Conservation (phyloP, 371 early-diverging fungal genomes). For the Rhizopus delemar region DNA sequence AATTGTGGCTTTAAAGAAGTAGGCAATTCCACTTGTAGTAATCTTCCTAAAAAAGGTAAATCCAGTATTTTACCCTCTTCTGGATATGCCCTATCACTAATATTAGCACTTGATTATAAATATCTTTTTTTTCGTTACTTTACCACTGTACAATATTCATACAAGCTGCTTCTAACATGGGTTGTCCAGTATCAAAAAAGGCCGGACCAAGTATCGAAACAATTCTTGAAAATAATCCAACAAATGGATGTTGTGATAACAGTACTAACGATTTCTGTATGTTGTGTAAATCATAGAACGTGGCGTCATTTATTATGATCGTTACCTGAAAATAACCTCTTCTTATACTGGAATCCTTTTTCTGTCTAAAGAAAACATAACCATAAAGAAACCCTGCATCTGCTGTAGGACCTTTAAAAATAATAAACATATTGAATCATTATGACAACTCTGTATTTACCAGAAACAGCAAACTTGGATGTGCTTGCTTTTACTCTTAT, state of each 20-base stretch:
- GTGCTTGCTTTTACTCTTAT: constrained; percentile 80
- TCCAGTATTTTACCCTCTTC: constrained; percentile 48
- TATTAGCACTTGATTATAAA: constrained; percentile 1
- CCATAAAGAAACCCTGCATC: constrained; percentile 84
- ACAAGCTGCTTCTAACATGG: constrained; percentile 80
- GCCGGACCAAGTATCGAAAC: constrained; percentile 76
- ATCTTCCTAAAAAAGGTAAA: constrained; percentile 75
- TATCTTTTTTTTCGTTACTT: too few relatives aligned
- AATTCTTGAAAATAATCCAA: constrained; percentile 82
- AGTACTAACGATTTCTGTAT: constrained; percentile 82
- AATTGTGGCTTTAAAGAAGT: constrained; percentile 78
- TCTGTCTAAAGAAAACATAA: constrained; percentile 94
- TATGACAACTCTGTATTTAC: constrained; percentile 32
- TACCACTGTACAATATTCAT: constrained; percentile 84
- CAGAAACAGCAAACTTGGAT: constrained; percentile 60
- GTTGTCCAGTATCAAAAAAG: constrained; percentile 76
- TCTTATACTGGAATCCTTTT: constrained; percentile 78
- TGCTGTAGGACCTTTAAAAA: constrained; percentile 59
- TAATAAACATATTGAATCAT: background rate
- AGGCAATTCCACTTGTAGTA: constrained; percentile 75
- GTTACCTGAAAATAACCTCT: constrained; percentile 89
- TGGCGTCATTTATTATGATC: background rate
- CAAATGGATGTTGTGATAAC: constrained; percentile 85
- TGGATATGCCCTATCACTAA: constrained; percentile 28
- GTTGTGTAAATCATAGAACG: background rate